Percentiles rank a stretch among this genome's conserved stretches.
phyloP scores from a whole-genome alignment of 257 asterid genomes.

The Solanum clarkiae region DNA sequence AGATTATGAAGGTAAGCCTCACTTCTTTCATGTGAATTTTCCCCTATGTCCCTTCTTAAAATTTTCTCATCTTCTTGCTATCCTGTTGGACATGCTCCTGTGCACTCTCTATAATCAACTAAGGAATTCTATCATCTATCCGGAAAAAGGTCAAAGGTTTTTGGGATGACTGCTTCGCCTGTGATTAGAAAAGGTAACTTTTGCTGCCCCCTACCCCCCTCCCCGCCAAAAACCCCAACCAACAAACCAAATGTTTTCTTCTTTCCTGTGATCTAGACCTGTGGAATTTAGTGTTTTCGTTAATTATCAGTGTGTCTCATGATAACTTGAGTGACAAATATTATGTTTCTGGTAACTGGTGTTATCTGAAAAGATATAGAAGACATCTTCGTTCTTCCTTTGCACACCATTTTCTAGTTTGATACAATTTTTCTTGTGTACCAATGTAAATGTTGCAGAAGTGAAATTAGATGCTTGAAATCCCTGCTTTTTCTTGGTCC shows the following conservation, averaged over 20 bases:
- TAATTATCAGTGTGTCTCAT: not conserved
- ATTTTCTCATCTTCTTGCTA: not conserved
- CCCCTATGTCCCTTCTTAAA: not conserved
- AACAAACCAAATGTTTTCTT: not conserved
- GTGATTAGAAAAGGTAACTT: conserved; percentile 45
- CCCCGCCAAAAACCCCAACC: not conserved
- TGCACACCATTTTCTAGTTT: not conserved
- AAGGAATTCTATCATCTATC: conserved; percentile 66
- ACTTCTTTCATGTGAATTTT: not conserved
- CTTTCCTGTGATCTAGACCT: not conserved
- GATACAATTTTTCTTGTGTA: not conserved
- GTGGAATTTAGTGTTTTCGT: not conserved
- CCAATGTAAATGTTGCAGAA: not conserved
- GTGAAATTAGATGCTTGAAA: not conserved
- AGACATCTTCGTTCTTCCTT: not conserved
- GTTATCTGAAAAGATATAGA: not conserved
- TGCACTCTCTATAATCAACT: not conserved
- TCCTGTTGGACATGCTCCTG: not conserved
- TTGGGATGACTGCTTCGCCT: conserved; percentile 78
- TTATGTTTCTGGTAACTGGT: not conserved
- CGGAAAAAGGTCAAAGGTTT: conserved; percentile 41
- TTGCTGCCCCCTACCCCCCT: not conserved
- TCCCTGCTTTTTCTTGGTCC: not conserved
- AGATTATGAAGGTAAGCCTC: conserved; percentile 58
- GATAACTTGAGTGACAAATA: not conserved